Evolutionary conservation across 176 grass and related monocot species (phyloP).

Genomic region (Zoysia japonica): DNA sequence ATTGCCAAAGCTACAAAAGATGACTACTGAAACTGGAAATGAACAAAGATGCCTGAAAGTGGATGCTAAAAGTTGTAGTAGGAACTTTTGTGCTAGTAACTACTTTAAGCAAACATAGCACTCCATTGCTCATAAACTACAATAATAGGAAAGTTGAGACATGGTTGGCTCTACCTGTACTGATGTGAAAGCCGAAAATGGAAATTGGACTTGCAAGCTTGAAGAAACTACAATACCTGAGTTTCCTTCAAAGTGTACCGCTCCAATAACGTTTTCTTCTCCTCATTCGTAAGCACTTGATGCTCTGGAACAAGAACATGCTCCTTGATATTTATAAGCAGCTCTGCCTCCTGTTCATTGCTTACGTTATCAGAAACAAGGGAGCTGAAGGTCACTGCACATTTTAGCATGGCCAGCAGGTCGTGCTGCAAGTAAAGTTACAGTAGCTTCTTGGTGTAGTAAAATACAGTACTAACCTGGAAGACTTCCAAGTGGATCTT

Average conservation of each 20-base stretch:
- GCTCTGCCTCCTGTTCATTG: constrained; percentile 61
- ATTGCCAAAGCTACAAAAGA: not conserved
- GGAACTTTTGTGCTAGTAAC: not conserved
- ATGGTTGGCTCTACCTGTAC: not conserved
- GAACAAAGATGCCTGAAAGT: constrained; percentile 8
- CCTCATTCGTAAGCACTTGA: constrained; percentile 74
- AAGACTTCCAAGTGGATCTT: constrained; percentile 84
- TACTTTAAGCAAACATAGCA: not conserved
- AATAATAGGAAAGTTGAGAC: not conserved
- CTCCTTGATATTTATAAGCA: constrained; percentile 90
- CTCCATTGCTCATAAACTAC: not conserved
- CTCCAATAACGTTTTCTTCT: constrained; percentile 84
- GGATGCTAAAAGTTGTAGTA: constrained; percentile 10
- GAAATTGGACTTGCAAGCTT: not conserved
- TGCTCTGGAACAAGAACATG: constrained; percentile 87
- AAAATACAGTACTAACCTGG: constrained; percentile 46
- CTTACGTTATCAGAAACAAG: constrained; percentile 28
- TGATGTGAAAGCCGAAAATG: not conserved
- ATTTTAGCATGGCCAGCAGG: not conserved
- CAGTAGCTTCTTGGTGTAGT: not conserved
- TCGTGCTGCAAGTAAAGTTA: not conserved
- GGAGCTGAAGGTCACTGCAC: not conserved
- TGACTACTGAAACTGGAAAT: constrained; percentile 14
- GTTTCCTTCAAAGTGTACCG: constrained; percentile 88
- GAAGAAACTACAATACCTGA: constrained; percentile 57